Percentiles rank a stretch among this genome's conserved stretches.
These are phyloP conservation scores for Rhodomyrtus psidioides DNA, from an alignment of 441 rosid species.

Conservation along the genomic window DNA sequence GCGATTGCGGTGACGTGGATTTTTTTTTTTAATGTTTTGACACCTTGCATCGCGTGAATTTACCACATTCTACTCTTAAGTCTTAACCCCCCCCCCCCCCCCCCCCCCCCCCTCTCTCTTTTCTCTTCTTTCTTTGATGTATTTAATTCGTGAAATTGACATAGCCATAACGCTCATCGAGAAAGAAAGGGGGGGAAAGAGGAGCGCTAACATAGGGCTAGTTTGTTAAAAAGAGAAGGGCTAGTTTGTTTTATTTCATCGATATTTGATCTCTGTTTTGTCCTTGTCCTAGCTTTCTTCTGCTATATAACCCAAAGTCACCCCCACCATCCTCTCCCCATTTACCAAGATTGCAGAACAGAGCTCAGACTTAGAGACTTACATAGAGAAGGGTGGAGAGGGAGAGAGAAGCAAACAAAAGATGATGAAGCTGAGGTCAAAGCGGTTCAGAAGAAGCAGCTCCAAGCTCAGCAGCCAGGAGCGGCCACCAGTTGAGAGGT, in stretches of 20 bases:
- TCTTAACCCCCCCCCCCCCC: too few relatives aligned
- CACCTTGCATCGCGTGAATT: neutral
- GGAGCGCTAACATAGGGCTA: too few relatives aligned
- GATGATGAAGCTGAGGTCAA: constrained; percentile 70
- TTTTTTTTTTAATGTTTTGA: neutral
- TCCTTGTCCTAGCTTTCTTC: constrained; percentile 11
- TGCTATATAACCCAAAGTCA: constrained; percentile 26
- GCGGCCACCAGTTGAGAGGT: constrained; percentile 14
- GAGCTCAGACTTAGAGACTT: neutral
- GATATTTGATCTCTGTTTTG: constrained; percentile 8
- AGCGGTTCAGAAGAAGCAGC: constrained; percentile 53
- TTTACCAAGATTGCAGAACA: neutral
- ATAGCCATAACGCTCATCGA: neutral
- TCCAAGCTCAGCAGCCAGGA: constrained; percentile 37
- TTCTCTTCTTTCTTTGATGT: neutral
- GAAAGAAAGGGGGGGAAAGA: neutral
- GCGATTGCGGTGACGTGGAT: neutral
- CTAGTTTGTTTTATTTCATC: neutral
- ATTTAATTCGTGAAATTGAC: neutral
- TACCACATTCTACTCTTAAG: neutral
- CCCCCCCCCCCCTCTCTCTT: too few relatives aligned
- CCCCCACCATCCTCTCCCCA: neutral
- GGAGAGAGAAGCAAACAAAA: neutral
- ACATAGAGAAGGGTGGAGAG: neutral
- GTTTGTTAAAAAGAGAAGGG: neutral